phyloP scores from a whole-genome alignment of 768 basidiomycete species.

The Porphyrellus cyaneotinctus region DNA sequence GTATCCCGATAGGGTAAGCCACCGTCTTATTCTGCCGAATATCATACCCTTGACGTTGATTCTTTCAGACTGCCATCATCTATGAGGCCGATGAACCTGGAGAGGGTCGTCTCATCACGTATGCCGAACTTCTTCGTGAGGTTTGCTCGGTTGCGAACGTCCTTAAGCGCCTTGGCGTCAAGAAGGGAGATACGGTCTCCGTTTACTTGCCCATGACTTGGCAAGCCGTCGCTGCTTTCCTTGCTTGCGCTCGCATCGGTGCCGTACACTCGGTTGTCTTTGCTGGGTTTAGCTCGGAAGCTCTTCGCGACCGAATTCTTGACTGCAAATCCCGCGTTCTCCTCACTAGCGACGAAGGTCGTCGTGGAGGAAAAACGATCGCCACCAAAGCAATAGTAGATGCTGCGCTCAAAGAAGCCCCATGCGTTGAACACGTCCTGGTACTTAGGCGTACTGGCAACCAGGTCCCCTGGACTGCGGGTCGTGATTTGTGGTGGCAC shows the following conservation, averaged over 20 bases:
- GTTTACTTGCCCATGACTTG: conserved; percentile 92
- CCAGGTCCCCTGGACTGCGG: conserved; percentile 73
- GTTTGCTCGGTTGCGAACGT: conserved; percentile 90
- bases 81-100: conserved; percentile 97
- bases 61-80: conserved; percentile 80
- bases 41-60: neutral
- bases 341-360: conserved; percentile 93
- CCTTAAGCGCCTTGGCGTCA: conserved; percentile 82
- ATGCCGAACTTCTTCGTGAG: conserved; percentile 82
- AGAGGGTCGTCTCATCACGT: conserved; percentile 72
- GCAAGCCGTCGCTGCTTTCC: conserved; percentile 95
- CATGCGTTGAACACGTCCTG: conserved; percentile 83
- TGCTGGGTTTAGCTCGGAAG: conserved; percentile 94
- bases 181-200: conserved; percentile 94
- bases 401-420: conserved; percentile 80
- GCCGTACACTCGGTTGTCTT: conserved; percentile 97
- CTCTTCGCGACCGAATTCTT: conserved; percentile 84
- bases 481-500: conserved; percentile 95
- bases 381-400: conserved; percentile 95
- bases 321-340: conserved; percentile 90
- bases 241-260: conserved; percentile 95
- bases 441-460: conserved; percentile 87
- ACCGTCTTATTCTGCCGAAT: neutral
- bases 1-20: conserved; percentile 69
- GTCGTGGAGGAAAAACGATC: conserved; percentile 90